A percentile compares a stretch with the other conserved stretches of the same genome.
Conservation (phyloP, 305 asterid species). For the Fraxinus baroniana region DNA sequence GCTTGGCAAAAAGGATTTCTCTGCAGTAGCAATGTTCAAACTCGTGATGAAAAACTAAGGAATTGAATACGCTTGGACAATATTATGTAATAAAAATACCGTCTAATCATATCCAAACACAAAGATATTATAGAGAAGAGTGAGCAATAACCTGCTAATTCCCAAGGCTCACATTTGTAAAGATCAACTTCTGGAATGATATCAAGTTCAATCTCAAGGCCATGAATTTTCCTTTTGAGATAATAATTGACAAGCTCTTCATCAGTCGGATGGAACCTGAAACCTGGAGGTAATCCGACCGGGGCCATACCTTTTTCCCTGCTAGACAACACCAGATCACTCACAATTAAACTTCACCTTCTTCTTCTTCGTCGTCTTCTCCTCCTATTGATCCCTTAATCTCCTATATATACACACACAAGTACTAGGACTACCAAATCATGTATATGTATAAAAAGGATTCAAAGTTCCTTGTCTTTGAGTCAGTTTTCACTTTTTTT, state of each 20-base stretch:
- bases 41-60: not conserved
- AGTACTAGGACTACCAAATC: conserved; percentile 15
- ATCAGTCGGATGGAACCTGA: conserved; percentile 94
- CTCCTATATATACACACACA: not conserved
- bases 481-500: conserved; percentile 62
- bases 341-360: not conserved
- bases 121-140: not conserved
- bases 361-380: not conserved
- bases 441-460: conserved; percentile 44
- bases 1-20: conserved; percentile 81
- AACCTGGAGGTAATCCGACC: conserved; percentile 95
- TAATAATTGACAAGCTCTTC: conserved; percentile 91
- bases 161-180: conserved; percentile 99
- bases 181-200: conserved; percentile 96
- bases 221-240: conserved; percentile 79
- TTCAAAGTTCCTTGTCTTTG: conserved; percentile 90
- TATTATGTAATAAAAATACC: no score
- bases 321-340: not conserved
- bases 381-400: not conserved
- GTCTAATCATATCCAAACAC: not conserved
- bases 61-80: not conserved
- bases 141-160: conserved; percentile 64
- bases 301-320: conserved; percentile 57
- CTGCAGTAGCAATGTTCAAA: conserved; percentile 36
- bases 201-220: conserved; percentile 83